Evolutionary conservation across 1,139 yeast species (phyloP), one percentile per base, ranked within the genome.

Genomic region (Lodderomyces orthopsilosis): DNA sequence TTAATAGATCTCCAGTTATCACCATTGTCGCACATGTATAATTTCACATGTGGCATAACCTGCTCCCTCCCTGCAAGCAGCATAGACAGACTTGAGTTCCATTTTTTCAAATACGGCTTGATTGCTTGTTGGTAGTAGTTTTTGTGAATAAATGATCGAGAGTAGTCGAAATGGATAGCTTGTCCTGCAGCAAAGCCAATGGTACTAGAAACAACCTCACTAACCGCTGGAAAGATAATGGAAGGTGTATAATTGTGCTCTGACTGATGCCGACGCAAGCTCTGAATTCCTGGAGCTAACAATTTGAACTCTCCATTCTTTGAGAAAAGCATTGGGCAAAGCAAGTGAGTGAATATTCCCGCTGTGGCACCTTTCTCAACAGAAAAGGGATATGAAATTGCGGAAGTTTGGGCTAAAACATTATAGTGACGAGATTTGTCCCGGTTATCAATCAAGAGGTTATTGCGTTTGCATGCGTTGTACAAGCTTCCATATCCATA

Each of bases 401-500:
- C 73, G 0, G 89, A 80, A 0, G 73, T 70, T 57, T 83, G 88
- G 0, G 83, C 74, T 6, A 79, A 55, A 1, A 78, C 58, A 28
- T 71, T 71, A 26, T 62, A 56, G 4, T 54, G 42, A 1, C 47
- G 41, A 13, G 43, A 24, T n/a, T 41, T 47, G 13, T 49, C 43
- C 2, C 41, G 23, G 7, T 48, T 46, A 18, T 52, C 48, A 0
- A 70, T 52, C 7, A 73, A 54, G 14, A 74, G 56, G 4, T 63
- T 49, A 37, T 68, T 65, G 18, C 68, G 48, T 32, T 58, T 52
- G 6, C 81, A 56, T 0, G 70, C 58, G 34, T 74, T 72, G 41
- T 66, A 62, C n/a, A 83, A 61, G 43, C 70, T 71, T 2, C 77
- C 76, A 46, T 75, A 77, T 0, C 89, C 89, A 52, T 72, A 79